Evolutionary conservation across 2,329 filamentous ascomycete genomes (phyloP).

Genomic region (Lithohypha guttulata): DNA sequence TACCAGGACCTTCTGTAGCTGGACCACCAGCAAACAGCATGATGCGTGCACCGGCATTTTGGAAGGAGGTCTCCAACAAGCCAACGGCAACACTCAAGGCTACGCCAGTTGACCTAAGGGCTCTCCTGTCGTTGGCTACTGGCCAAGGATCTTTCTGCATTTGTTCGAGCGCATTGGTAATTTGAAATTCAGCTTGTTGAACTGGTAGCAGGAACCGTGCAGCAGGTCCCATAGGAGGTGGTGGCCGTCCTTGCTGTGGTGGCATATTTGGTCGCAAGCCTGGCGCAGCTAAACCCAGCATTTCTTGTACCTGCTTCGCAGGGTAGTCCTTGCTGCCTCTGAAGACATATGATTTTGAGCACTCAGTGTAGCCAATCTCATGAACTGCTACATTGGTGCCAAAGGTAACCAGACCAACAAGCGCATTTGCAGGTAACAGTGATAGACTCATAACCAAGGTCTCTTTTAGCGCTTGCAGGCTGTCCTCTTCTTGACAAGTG

Average conservation of each 20-base stretch:
- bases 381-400: slow-evolving; percentile 93
- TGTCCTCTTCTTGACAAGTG: slow-evolving; percentile 59
- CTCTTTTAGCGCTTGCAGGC: slow-evolving; percentile 55
- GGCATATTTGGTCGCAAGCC: slow-evolving; percentile 63
- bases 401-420: slow-evolving; percentile 55
- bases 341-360: slow-evolving; percentile 97
- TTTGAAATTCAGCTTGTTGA: slow-evolving; percentile 90
- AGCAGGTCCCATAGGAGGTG: slow-evolving; percentile 66
- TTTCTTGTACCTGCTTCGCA: slow-evolving; percentile 99
- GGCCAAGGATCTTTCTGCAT: slow-evolving; percentile 97
- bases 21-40: slow-evolving; percentile 96
- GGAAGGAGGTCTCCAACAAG: slow-evolving; percentile 85
- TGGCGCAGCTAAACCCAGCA: slow-evolving; percentile 73
- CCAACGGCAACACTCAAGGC: slow-evolving; percentile 93
- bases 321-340: slow-evolving; percentile 94
- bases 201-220: slow-evolving; percentile 88
- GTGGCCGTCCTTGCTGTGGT: slow-evolving; percentile 61
- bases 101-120: slow-evolving; percentile 84
- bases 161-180: slow-evolving; percentile 90
- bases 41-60: slow-evolving; percentile 86
- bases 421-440: slow-evolving; percentile 50
- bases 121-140: slow-evolving; percentile 83
- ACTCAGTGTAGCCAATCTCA: slow-evolving; percentile 95
- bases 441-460: slow-evolving; percentile 57
- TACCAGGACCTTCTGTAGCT: slow-evolving; percentile 88